phyloP scores from a whole-genome alignment of 805 yeast genomes.

The Candida pseudofarinosa region DNA sequence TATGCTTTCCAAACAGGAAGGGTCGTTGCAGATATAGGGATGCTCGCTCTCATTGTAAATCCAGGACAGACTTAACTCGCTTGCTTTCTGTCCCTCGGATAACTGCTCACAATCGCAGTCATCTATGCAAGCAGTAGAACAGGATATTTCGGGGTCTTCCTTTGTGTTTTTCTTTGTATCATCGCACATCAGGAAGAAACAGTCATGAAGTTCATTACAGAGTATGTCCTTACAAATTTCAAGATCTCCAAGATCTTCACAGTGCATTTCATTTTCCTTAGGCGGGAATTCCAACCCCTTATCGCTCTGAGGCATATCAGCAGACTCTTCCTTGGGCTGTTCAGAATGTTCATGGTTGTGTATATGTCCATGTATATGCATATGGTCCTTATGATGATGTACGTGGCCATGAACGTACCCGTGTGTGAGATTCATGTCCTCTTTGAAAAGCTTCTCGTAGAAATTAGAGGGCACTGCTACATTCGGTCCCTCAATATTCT shows the following conservation, averaged over 20 bases:
- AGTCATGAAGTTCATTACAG: conserved; percentile 43
- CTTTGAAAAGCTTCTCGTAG: conserved; percentile 3
- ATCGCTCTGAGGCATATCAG: conserved; percentile 1
- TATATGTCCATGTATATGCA: conserved; percentile 67
- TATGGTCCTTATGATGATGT: conserved; percentile 56
- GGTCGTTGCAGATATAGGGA: conserved; percentile 5
- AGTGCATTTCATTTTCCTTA: conserved; percentile 5
- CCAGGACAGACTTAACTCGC: background rate
- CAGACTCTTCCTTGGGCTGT: background rate
- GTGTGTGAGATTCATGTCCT: conserved; percentile 23
- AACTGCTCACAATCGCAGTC: background rate
- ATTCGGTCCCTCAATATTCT: background rate
- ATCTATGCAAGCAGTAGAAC: conserved; percentile 2
- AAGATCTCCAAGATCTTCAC: conserved; percentile 28
- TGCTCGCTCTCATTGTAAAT: background rate
- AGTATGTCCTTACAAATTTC: conserved; percentile 36
- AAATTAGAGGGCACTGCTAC: background rate
- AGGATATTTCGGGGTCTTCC: background rate
- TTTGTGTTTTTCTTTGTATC: conserved; percentile 11
- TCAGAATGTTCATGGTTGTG: conserved; percentile 44
- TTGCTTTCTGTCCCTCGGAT: conserved; percentile 1
- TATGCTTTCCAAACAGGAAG: conserved; percentile 7
- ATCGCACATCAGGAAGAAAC: conserved; percentile 36
- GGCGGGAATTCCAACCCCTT: background rate
- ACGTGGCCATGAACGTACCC: conserved; percentile 69